Conservation (phyloP, 2,329 filamentous ascomycete species). For the Fusarium torulosum region DNA sequence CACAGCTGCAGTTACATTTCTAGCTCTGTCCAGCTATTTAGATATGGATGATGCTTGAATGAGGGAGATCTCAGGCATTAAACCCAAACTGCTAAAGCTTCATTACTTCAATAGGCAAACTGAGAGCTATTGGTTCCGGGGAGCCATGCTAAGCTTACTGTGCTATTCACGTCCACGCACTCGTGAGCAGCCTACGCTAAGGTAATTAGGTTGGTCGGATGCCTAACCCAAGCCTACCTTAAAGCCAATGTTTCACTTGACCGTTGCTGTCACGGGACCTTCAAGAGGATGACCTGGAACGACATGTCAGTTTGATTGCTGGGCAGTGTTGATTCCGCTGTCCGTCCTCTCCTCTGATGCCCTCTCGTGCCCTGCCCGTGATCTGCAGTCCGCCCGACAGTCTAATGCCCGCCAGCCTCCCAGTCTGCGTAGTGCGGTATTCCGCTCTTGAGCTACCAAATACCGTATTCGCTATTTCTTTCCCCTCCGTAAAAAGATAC, state of each 20-base stretch:
- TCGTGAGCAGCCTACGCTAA: constrained; percentile 25
- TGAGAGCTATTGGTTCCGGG: constrained; percentile 7
- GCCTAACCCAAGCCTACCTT: constrained; percentile 33
- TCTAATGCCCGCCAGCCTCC: constrained; percentile 26
- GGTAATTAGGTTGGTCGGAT: constrained; percentile 23
- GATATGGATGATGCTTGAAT: constrained; percentile 22
- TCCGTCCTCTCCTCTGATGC: constrained; percentile 5
- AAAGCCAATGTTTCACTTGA: constrained; percentile 34
- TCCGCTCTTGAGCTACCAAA: constrained; percentile 13
- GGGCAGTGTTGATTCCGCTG: not conserved
- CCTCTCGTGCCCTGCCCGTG: constrained; percentile 13
- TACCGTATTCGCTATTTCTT: constrained; percentile 10
- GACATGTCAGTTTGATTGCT: constrained; percentile 24
- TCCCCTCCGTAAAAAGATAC: constrained; percentile 1
- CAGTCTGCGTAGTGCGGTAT: constrained; percentile 1
- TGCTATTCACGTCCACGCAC: constrained; percentile 19
- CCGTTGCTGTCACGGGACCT: constrained; percentile 32
- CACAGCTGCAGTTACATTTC: not conserved
- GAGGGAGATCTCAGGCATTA: constrained; percentile 21
- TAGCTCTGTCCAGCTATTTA: constrained; percentile 11
- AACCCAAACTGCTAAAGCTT: constrained; percentile 14
- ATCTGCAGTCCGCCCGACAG: constrained; percentile 33
- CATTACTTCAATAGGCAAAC: constrained; percentile 2
- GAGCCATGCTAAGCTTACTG: constrained; percentile 35
- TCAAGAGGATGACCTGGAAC: constrained; percentile 20